A percentile compares a stretch with the other conserved stretches of the same genome.
phyloP scores from a whole-genome alignment of 2,329 filamentous ascomycete species.

The Aureobasidium sp. region DNA sequence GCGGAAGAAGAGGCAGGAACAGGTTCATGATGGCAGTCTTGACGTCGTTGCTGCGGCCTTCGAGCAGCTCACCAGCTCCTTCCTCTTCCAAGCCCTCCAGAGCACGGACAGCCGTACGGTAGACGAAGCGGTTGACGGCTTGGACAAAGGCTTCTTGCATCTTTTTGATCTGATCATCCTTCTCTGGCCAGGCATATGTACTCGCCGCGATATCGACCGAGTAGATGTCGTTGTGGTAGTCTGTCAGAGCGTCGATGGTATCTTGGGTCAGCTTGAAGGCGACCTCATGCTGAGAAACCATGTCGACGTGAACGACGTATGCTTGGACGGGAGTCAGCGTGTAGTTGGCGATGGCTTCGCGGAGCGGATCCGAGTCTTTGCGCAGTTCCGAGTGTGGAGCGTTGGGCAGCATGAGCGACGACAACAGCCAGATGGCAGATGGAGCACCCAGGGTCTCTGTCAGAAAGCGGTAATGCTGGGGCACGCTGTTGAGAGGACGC shows the following conservation, averaged over 20 bases:
- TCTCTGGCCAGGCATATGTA: slow-evolving; percentile 93
- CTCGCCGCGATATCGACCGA: slow-evolving; percentile 80
- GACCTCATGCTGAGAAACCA: slow-evolving; percentile 95
- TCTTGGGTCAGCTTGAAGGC: slow-evolving; percentile 95
- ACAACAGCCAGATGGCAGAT: slow-evolving; percentile 89
- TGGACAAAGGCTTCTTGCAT: slow-evolving; percentile 94
- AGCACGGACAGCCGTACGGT: slow-evolving; percentile 75
- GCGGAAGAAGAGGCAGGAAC: slow-evolving; percentile 77
- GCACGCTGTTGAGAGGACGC: slow-evolving; percentile 91
- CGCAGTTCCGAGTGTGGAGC: slow-evolving; percentile 75
- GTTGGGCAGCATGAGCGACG: slow-evolving; percentile 87
- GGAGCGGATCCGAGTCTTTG: slow-evolving; percentile 69
- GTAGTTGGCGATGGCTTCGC: slow-evolving; percentile 87
- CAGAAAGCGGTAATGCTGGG: slow-evolving; percentile 90
- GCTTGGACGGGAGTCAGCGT: slow-evolving; percentile 89
- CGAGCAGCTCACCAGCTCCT: slow-evolving; percentile 84
- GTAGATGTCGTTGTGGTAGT: slow-evolving; percentile 94
- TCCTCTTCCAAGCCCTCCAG: slow-evolving; percentile 96
- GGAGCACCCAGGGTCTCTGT: slow-evolving; percentile 85
- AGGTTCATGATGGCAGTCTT: slow-evolving; percentile 76
- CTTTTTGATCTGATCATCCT: slow-evolving; percentile 93
- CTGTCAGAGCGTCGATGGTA: slow-evolving; percentile 84
- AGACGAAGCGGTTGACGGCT: slow-evolving; percentile 95
- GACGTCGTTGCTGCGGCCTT: slow-evolving; percentile 86
- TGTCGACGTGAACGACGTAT: slow-evolving; percentile 97